phyloP scores from a whole-genome alignment of 208 protist genomes.

The Acanthamoeba healyi region DNA sequence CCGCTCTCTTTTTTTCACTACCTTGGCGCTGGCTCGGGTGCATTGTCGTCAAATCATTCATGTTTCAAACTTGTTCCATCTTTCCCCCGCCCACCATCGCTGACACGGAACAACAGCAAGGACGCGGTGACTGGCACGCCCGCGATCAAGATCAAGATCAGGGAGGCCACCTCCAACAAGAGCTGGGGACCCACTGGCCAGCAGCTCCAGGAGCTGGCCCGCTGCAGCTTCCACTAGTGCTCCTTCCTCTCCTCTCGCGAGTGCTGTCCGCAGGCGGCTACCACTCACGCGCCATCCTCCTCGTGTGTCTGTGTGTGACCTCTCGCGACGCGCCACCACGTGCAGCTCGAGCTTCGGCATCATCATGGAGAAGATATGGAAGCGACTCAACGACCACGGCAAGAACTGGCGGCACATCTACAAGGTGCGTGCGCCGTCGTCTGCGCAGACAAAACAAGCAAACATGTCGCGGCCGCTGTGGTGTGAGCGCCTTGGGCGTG shows the following conservation, averaged over 20 bases:
- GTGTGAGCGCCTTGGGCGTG: no score
- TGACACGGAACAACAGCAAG: constrained; percentile 24
- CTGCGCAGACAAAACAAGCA: no score
- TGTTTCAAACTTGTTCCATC: background rate
- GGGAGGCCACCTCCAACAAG: constrained; percentile 83
- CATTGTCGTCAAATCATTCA: no score
- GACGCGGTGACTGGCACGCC: constrained; percentile 82
- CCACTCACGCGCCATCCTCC: background rate
- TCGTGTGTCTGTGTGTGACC: background rate
- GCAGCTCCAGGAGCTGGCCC: constrained; percentile 43
- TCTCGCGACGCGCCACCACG: constrained; percentile 55
- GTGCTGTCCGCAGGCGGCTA: background rate
- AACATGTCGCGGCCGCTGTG: no score
- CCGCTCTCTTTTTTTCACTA: background rate
- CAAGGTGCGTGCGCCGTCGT: constrained; percentile 77
- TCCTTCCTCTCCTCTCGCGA: background rate
- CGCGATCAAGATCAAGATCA: constrained; percentile 80
- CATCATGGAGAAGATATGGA: constrained; percentile 81
- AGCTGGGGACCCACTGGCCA: constrained; percentile 81
- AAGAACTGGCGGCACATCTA: constrained; percentile 86
- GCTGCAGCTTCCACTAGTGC: constrained; percentile 68
- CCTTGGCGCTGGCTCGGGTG: background rate
- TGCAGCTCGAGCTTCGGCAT: constrained; percentile 68
- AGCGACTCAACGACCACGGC: constrained; percentile 77
- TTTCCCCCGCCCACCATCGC: background rate